A percentile compares a stretch with the other conserved stretches of the same genome.
These are phyloP conservation scores for Rubroshorea leprosula DNA, from an alignment of 345 rosid species.

Conservation along the genomic window DNA sequence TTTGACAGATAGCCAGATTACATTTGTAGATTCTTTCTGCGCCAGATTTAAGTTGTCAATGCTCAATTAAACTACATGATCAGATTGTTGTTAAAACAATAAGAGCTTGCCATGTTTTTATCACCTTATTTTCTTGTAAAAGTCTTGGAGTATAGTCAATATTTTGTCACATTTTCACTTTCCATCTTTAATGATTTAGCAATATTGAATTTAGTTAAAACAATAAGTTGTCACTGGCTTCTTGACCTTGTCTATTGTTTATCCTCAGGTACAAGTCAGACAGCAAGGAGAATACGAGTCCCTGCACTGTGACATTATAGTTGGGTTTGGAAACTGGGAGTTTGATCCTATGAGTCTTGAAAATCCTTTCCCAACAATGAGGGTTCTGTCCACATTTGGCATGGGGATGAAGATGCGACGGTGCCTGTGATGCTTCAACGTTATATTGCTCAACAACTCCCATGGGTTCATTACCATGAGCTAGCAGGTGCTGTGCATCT, in stretches of 20 bases:
- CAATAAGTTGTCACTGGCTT: neutral
- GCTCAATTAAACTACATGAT: neutral
- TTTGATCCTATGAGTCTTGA: slow-evolving; percentile 47
- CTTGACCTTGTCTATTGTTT: neutral
- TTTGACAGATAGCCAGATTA: too few species aligned
- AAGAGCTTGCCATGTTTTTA: too few species aligned
- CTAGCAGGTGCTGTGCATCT: slow-evolving; percentile 32
- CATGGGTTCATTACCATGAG: slow-evolving; percentile 39
- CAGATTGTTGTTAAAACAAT: neutral
- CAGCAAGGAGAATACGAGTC: slow-evolving; percentile 49
- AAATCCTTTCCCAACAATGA: slow-evolving; percentile 40
- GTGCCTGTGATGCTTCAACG: slow-evolving; percentile 33
- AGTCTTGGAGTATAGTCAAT: too few species aligned
- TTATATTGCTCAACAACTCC: slow-evolving; percentile 30
- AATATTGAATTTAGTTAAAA: too few species aligned
- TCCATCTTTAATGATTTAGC: neutral
- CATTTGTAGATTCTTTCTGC: too few species aligned
- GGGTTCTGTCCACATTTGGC: slow-evolving; percentile 41
- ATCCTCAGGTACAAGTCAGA: slow-evolving; percentile 13
- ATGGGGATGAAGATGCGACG: slow-evolving; percentile 38
- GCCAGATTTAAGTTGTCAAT: too few species aligned
- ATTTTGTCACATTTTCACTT: neutral
- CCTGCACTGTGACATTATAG: slow-evolving; percentile 36
- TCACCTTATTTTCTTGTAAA: too few species aligned
- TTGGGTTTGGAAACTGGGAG: slow-evolving; percentile 49